Percentiles rank a stretch among this genome's conserved stretches.
phyloP scores from a whole-genome alignment of 768 basidiomycete genomes.

The Boletus subparvulus region DNA sequence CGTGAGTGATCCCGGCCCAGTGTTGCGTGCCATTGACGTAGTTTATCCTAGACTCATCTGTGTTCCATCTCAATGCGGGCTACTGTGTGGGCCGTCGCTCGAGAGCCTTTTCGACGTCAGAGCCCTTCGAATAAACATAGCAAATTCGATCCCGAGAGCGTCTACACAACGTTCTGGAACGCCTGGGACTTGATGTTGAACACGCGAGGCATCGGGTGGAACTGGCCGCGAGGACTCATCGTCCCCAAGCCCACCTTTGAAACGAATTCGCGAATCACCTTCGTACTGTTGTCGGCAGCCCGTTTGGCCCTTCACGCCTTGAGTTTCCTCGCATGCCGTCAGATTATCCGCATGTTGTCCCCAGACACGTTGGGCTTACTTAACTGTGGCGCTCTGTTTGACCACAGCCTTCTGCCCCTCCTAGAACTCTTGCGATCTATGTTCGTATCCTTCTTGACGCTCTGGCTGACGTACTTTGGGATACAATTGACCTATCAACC shows the following conservation, averaged over 20 bases:
- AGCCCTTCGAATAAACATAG: background rate
- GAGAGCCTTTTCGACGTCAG: slow-evolving; percentile 13
- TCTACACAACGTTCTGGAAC: slow-evolving; percentile 22
- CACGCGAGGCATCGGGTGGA: slow-evolving; percentile 29
- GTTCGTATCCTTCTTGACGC: slow-evolving; percentile 42
- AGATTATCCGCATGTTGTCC: slow-evolving; percentile 26
- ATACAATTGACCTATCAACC: slow-evolving; percentile 45
- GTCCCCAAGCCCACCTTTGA: slow-evolving; percentile 14
- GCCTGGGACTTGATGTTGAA: slow-evolving; percentile 24
- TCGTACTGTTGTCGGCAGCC: slow-evolving; percentile 12
- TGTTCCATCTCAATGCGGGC: slow-evolving; percentile 12
- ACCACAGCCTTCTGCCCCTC: slow-evolving; percentile 33
- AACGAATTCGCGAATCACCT: slow-evolving; percentile 16
- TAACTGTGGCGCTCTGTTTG: slow-evolving; percentile 39
- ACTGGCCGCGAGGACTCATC: slow-evolving; percentile 16
- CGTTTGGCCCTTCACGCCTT: slow-evolving; percentile 6
- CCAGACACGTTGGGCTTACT: slow-evolving; percentile 38
- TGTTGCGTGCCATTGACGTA: background rate
- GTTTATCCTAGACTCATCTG: slow-evolving; percentile 14
- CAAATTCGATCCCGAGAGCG: background rate
- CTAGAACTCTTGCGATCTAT: slow-evolving; percentile 39
- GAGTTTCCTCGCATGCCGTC: slow-evolving; percentile 13
- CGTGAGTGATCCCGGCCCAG: slow-evolving; percentile 11
- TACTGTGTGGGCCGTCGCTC: slow-evolving; percentile 16
- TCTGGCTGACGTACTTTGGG: slow-evolving; percentile 45